Evolutionary conservation across 805 yeast species (phyloP).

Genomic region (Candida corydali): DNA sequence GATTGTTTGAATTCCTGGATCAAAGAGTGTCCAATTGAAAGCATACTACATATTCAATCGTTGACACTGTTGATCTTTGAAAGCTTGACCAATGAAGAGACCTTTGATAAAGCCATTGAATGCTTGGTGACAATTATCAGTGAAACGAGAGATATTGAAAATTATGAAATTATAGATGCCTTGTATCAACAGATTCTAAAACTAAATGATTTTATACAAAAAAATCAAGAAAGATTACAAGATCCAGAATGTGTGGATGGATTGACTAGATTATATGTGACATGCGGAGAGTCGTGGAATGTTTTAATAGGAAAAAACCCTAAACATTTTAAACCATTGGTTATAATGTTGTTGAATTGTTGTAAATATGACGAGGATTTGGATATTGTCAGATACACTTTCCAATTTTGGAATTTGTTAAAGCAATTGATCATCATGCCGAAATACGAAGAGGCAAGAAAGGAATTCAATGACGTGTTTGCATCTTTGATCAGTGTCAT

Average conservation of each 20-base stretch:
- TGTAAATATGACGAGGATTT: conserved; percentile 75
- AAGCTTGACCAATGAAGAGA: conserved; percentile 53
- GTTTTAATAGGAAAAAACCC: conserved; percentile 75
- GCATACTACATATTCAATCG: conserved; percentile 59
- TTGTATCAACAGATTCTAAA: conserved; percentile 66
- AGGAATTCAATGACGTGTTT: conserved; percentile 51
- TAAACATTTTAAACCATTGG: conserved; percentile 63
- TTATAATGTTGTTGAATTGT: conserved; percentile 66
- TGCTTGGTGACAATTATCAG: conserved; percentile 76
- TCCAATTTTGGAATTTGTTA: conserved; percentile 85
- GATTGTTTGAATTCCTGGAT: conserved; percentile 90
- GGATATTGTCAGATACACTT: conserved; percentile 85
- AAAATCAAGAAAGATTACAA: conserved; percentile 37
- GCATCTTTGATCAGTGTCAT: conserved; percentile 56
- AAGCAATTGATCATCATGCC: conserved; percentile 66
- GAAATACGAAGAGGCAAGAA: conserved; percentile 50
- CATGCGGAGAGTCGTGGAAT: conserved; percentile 96
- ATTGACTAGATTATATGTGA: conserved; percentile 73
- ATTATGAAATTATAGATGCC: conserved; percentile 56
- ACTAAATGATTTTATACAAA: conserved; percentile 46
- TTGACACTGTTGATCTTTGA: conserved; percentile 66
- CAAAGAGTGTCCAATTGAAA: conserved; percentile 72
- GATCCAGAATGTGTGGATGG: conserved; percentile 68
- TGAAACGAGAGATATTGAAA: conserved; percentile 77
- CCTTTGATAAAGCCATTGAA: conserved; percentile 82